Percentiles rank a stretch among this genome's conserved stretches.
These are phyloP conservation scores for Fusarium bactridioides DNA, from an alignment of 2,329 filamentous ascomycete species.

Conservation along the genomic window DNA sequence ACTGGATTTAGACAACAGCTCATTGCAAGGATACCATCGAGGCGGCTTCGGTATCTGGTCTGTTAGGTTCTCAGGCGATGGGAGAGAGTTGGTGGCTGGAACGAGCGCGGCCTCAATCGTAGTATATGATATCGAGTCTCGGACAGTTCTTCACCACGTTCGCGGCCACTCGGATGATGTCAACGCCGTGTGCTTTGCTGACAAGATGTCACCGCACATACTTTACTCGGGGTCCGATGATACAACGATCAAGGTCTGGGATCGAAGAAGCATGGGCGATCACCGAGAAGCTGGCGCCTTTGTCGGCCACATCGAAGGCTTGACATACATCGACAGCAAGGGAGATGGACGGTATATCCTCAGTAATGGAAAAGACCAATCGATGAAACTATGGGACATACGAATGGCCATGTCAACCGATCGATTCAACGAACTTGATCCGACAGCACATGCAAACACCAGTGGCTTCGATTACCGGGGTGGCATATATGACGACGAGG, in stretches of 20 bases:
- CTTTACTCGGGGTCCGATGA: slow-evolving; percentile 97
- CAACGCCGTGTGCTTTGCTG: slow-evolving; percentile 95
- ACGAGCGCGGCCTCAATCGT: slow-evolving; percentile 82
- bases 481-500: slow-evolving; percentile 68
- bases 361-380: slow-evolving; percentile 95
- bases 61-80: slow-evolving; percentile 90
- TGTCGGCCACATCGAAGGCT: slow-evolving; percentile 70
- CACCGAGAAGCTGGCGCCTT: slow-evolving; percentile 74
- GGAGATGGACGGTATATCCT: slow-evolving; percentile 83
- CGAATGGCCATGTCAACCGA: slow-evolving; percentile 84
- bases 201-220: slow-evolving; percentile 87
- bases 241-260: slow-evolving; percentile 94
- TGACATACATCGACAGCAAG: slow-evolving; percentile 76
- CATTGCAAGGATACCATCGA: slow-evolving; percentile 41
- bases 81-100: slow-evolving; percentile 87
- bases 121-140: slow-evolving; percentile 90
- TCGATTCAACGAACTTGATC: slow-evolving; percentile 64
- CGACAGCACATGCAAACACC: slow-evolving; percentile 59
- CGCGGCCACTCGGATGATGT: slow-evolving; percentile 86
- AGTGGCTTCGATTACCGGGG: slow-evolving; percentile 79
- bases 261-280: slow-evolving; percentile 89
- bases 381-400: slow-evolving; percentile 96
- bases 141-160: slow-evolving; percentile 76
- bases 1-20: slow-evolving; percentile 68
- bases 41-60: slow-evolving; percentile 78